These are phyloP conservation scores for Cocos nucifera DNA, from an alignment of 176 grass and related monocot species.

Conservation along the genomic window DNA sequence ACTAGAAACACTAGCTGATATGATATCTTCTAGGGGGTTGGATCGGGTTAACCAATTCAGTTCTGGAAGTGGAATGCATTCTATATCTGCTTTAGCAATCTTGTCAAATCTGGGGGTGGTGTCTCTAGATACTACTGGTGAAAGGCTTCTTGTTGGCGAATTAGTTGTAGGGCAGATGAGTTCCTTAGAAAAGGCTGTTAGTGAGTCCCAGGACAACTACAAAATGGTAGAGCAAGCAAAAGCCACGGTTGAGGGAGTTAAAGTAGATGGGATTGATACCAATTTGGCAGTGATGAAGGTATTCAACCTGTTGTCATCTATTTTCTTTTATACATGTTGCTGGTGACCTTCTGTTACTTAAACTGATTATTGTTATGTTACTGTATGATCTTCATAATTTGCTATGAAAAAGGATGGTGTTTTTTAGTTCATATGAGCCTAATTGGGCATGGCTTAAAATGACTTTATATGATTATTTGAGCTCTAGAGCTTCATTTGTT, in stretches of 20 bases:
- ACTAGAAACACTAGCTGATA: constrained; percentile 66
- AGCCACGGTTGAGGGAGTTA: constrained; percentile 83
- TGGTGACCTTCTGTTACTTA: no score
- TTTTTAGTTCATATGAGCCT: no score
- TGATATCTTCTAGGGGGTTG: constrained; percentile 41
- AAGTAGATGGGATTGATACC: constrained; percentile 93
- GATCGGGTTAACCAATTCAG: constrained; percentile 36
- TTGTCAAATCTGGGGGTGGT: constrained; percentile 77
- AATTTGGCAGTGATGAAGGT: constrained; percentile 99
- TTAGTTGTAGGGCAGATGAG: constrained; percentile 80
- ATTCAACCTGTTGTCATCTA: constrained; percentile 8
- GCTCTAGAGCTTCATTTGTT: no score
- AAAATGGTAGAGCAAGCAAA: constrained; percentile 83
- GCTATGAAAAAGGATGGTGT: no score
- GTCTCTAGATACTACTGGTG: constrained; percentile 39
- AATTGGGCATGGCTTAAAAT: no score
- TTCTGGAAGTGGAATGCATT: constrained; percentile 49
- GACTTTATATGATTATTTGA: no score
- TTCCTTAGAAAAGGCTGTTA: constrained; percentile 68
- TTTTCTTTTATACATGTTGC: not conserved
- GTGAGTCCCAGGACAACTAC: constrained; percentile 71
- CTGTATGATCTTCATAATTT: no score
- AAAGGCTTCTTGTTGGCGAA: constrained; percentile 76
- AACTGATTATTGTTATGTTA: no score
- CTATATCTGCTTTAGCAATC: constrained; percentile 45